Conservation (phyloP, 1,284 basidiomycete species). For the Xerocomus amazonicus region DNA sequence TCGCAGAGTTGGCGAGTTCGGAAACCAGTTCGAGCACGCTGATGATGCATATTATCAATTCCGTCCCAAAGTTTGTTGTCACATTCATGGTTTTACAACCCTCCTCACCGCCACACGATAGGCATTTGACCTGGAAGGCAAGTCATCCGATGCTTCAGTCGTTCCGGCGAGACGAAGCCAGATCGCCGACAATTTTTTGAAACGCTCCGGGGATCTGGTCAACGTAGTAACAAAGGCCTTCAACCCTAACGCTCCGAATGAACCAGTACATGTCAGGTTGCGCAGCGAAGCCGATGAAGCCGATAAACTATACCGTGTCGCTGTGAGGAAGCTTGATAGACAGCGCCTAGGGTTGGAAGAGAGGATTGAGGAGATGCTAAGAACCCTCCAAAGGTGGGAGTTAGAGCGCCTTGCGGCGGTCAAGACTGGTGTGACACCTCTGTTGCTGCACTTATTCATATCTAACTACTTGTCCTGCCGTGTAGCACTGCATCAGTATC, state of each 20-base stretch:
- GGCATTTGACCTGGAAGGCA: slow-evolving; percentile 65
- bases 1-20: slow-evolving; percentile 75
- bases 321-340: slow-evolving; percentile 73
- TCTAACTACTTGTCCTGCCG: not conserved
- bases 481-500: slow-evolving; percentile 78
- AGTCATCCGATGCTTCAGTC: slow-evolving; percentile 33
- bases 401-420: slow-evolving; percentile 76
- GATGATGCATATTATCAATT: slow-evolving; percentile 81
- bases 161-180: slow-evolving; percentile 41
- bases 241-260: slow-evolving; percentile 45
- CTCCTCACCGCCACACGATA: slow-evolving; percentile 25
- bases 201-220: slow-evolving; percentile 64
- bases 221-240: slow-evolving; percentile 73
- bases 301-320: slow-evolving; percentile 70
- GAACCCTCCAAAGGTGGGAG: slow-evolving; percentile 81
- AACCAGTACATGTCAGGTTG: slow-evolving; percentile 66
- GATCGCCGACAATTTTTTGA: slow-evolving; percentile 56
- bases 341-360: slow-evolving; percentile 83
- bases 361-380: slow-evolving; percentile 77
- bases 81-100: not conserved
- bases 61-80: slow-evolving; percentile 58
- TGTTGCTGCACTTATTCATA: not conserved
- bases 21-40: slow-evolving; percentile 71
- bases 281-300: slow-evolving; percentile 77
- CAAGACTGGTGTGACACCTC: slow-evolving; percentile 61